These are phyloP conservation scores for Entomortierella beljakovae DNA, from an alignment of 192 early-diverging fungal species.

Conservation along the genomic window DNA sequence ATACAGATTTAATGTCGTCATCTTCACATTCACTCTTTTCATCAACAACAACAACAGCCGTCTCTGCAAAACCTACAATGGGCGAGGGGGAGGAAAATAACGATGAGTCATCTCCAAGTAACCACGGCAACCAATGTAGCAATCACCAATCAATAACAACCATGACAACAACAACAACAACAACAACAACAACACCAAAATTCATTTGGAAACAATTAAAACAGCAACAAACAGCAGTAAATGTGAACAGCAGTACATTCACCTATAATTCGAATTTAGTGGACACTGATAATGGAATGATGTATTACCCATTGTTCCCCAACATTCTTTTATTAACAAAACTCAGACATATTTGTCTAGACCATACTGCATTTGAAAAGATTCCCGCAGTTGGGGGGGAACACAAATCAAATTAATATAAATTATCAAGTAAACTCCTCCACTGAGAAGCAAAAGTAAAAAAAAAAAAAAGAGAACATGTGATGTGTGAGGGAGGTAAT, in stretches of 20 bases:
- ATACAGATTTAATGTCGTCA: not conserved
- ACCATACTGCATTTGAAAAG: constrained; percentile 1
- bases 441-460: too few species aligned
- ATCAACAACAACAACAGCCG: constrained; percentile 11
- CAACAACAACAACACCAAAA: constrained; percentile 7
- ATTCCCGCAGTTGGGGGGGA: not conserved
- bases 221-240: too few species aligned
- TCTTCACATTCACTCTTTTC: not conserved
- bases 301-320: not conserved
- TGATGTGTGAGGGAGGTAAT: too few species aligned
- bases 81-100: not conserved
- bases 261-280: too few species aligned
- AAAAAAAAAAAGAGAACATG: too few species aligned
- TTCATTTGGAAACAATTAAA: not conserved
- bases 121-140: not conserved
- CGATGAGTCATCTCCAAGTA: not conserved
- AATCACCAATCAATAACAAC: not conserved
- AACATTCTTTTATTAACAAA: not conserved
- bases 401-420: too few species aligned
- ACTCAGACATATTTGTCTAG: not conserved
- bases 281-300: not conserved
- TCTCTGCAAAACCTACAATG: not conserved
- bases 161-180: constrained; percentile 5
- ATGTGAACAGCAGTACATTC: too few species aligned
- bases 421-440: too few species aligned